These are phyloP conservation scores for Digitaria exilis DNA, from an alignment of 202 grass and related monocot genomes.

Conservation along the genomic window DNA sequence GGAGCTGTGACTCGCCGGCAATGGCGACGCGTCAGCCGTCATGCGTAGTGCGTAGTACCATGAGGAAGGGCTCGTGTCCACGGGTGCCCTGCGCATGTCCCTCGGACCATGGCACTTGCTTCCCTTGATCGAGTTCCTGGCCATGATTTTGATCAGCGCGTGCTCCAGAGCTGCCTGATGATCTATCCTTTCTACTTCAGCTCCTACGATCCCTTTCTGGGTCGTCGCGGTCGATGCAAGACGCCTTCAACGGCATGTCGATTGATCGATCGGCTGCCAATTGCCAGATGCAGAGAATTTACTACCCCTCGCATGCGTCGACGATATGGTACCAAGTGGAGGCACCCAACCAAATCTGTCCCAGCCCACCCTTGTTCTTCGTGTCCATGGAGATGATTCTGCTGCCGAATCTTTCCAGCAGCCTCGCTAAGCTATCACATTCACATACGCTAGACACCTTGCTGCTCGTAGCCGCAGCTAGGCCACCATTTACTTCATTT, in stretches of 20 bases:
- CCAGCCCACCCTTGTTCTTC: neutral
- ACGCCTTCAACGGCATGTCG: neutral
- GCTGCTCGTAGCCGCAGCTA: too few species aligned
- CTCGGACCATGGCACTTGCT: slow-evolving; percentile 23
- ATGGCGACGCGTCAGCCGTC: neutral
- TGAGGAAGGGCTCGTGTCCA: slow-evolving; percentile 37
- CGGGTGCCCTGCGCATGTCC: slow-evolving; percentile 13
- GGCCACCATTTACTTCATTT: too few species aligned
- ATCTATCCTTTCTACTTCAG: neutral
- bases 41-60: neutral
- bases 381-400: neutral
- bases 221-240: neutral
- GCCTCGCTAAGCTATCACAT: too few species aligned
- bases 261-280: neutral
- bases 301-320: neutral
- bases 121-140: neutral
- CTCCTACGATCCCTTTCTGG: neutral
- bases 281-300: slow-evolving; percentile 17
- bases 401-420: neutral
- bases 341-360: neutral
- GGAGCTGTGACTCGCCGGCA: neutral
- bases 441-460: neutral
- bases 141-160: slow-evolving; percentile 36
- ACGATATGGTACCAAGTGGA: neutral
- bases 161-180: neutral